phyloP scores from a whole-genome alignment of 2,329 filamentous ascomycete species.

The Pseudopithomyces chartarum region DNA sequence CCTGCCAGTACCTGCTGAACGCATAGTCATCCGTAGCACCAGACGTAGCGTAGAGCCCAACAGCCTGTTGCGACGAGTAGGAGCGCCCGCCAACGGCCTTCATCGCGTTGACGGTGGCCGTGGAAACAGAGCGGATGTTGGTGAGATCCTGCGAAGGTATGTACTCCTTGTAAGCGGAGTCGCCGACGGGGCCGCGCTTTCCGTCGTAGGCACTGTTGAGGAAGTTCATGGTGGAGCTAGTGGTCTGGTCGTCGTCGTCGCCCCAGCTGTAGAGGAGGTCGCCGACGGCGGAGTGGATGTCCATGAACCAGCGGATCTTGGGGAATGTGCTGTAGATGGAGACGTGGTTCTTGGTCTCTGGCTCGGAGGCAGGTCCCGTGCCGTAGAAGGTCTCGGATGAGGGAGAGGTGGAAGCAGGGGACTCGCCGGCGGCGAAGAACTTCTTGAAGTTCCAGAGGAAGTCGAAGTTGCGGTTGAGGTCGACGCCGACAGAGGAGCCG shows the following conservation, averaged over 20 bases:
- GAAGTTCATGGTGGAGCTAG: constrained; percentile 56
- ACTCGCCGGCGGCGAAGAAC: constrained; percentile 50
- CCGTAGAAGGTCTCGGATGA: constrained; percentile 58
- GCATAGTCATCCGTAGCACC: constrained; percentile 48
- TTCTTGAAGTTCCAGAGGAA: constrained; percentile 61
- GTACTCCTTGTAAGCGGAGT: constrained; percentile 59
- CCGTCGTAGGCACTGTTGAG: constrained; percentile 58
- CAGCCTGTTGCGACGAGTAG: constrained; percentile 39
- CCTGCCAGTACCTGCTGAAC: constrained; percentile 43
- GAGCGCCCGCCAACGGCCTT: constrained; percentile 43
- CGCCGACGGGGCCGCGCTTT: constrained; percentile 54
- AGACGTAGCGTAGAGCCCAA: constrained; percentile 45
- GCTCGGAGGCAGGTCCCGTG: constrained; percentile 58
- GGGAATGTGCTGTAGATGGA: constrained; percentile 58
- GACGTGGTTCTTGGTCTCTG: constrained; percentile 61
- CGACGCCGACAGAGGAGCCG: constrained; percentile 35
- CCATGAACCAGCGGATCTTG: constrained; percentile 62
- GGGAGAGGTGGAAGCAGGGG: constrained; percentile 51
- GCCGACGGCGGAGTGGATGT: constrained; percentile 61
- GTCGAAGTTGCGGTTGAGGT: constrained; percentile 53
- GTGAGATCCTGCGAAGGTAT: constrained; percentile 42
- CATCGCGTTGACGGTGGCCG: constrained; percentile 43
- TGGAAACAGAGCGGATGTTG: constrained; percentile 40
- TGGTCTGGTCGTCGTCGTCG: constrained; percentile 58
- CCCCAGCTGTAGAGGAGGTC: constrained; percentile 63